These are phyloP conservation scores for Rubia peregrina DNA, from an alignment of 305 asterid species.

Conservation along the genomic window DNA sequence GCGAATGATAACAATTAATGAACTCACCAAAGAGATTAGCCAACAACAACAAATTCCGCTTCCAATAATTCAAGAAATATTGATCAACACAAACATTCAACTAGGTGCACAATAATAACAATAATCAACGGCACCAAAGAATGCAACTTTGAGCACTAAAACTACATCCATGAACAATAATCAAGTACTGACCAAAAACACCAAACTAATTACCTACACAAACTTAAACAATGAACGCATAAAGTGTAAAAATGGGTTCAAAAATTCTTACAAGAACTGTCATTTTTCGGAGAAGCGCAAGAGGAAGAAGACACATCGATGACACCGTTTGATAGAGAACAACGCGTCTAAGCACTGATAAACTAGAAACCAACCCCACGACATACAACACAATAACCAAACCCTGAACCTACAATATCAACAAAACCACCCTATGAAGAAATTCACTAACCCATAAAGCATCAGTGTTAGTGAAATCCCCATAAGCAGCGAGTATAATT, in stretches of 20 bases:
- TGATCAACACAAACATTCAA: too few relatives aligned
- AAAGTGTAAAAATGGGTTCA: background rate
- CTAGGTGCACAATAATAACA: too few relatives aligned
- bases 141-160: too few relatives aligned
- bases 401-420: constrained; percentile 95
- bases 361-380: constrained; percentile 66
- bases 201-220: background rate
- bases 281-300: constrained; percentile 37
- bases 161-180: background rate
- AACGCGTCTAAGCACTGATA: constrained; percentile 75
- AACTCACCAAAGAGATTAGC: too few relatives aligned
- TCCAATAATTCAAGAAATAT: too few relatives aligned
- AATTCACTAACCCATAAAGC: constrained; percentile 87
- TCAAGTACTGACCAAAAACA: background rate
- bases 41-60: too few relatives aligned
- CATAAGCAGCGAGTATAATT: constrained; percentile 57
- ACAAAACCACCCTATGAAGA: constrained; percentile 74
- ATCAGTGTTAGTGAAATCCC: constrained; percentile 70
- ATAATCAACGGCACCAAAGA: too few relatives aligned
- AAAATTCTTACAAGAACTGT: constrained; percentile 41
- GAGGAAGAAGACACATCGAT: constrained; percentile 25
- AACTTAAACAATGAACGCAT: background rate
- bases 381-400: constrained; percentile 56
- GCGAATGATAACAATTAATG: too few relatives aligned
- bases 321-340: constrained; percentile 31